Base-by-base conservation (phyloP, 768 basidiomycete species). In the Clitopilus passeckerianus region DNA sequence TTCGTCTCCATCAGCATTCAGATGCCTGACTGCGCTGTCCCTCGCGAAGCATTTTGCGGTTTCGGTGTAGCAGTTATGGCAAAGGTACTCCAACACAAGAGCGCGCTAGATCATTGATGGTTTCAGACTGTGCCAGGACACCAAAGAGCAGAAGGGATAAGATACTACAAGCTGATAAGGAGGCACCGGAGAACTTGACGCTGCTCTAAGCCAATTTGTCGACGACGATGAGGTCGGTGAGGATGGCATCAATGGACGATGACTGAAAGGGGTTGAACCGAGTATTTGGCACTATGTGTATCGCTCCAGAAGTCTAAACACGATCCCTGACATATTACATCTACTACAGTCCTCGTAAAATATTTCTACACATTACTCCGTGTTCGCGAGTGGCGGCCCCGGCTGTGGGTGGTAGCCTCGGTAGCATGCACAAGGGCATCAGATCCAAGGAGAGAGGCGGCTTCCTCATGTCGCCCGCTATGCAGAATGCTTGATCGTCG, bases 11-110 rank as follows among this genome's bases (percentile, higher is more conserved):
- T 91, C 89, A 15, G 80, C 80, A 64, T 90, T 86, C 22, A 88
- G 76, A 52, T 85, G 84, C 57, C 79, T 79, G 18, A 86, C 76
- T 7, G 82, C 75, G 59, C 84, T 87, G 56, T 90, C 88, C 43
- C 77, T 74, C 6, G 80, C 77, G 62, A 94, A 91, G 0, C 85
- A 86, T 34, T 78, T 76, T 2, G 90, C 89, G 0, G 92, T 91
- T 37, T 74, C 74, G n/a, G 84, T 82, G 70, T 86, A 90, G 59
- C 87, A 87, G 41, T 83, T 80, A 65, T 93, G 89, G 57, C 82
- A 83, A 1, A 94, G 81, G 67, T 92, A 93, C 65, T 90, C 86
- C 35, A 93, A 75, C 15, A 93, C 86, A 52, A 93, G 72, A 16
- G 80, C 70, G 46, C 86, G 84, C 90, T 91, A 66, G 10, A 59